These are phyloP conservation scores for Trametes cingulata DNA, from an alignment of 768 basidiomycete genomes.

Conservation along the genomic window DNA sequence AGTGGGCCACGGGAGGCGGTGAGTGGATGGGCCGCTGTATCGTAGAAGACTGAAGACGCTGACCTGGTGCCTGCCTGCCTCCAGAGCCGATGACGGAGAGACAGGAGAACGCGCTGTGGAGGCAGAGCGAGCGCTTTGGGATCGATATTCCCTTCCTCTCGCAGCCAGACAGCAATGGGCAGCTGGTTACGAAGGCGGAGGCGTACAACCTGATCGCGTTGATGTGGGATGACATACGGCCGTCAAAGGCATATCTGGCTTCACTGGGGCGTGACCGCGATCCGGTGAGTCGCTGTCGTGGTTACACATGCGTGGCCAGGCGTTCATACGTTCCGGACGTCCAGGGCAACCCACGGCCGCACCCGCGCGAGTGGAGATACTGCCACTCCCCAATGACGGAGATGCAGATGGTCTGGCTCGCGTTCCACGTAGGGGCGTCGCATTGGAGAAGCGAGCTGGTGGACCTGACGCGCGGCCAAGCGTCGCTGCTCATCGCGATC, in stretches of 20 bases:
- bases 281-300: not conserved
- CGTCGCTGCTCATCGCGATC: not conserved
- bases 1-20: conserved; percentile 1
- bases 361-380: not conserved
- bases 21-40: not conserved
- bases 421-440: not conserved
- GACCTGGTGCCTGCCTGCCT: not conserved
- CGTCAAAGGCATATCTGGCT: not conserved
- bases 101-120: not conserved
- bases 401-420: not conserved
- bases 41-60: not conserved
- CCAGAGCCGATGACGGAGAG: not conserved
- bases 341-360: too few relatives aligned
- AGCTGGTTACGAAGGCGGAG: not conserved
- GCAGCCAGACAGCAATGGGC: not conserved
- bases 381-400: not conserved
- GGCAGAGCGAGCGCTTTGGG: too few relatives aligned
- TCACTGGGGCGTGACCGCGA: not conserved
- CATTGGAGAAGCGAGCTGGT: not conserved
- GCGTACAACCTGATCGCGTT: not conserved
- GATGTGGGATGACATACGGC: not conserved
- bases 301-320: too few relatives aligned
- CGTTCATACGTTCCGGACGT: too few relatives aligned
- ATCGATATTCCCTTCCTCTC: not conserved
- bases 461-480: not conserved